These are phyloP conservation scores for Boletus vinaceobasis DNA, from an alignment of 768 basidiomycete species.

Conservation along the genomic window DNA sequence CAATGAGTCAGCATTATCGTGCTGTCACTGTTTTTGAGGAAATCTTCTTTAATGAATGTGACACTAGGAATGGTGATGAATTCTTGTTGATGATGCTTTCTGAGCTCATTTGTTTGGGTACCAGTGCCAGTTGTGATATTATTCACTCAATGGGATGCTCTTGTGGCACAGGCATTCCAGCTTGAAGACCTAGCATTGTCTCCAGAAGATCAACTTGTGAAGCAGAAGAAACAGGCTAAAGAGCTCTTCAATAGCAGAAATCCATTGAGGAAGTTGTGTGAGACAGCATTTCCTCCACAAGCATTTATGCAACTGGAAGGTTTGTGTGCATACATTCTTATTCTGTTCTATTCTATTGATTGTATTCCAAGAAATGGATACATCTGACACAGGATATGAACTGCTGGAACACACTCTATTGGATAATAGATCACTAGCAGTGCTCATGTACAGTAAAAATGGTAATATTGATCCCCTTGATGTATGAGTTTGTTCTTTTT, in stretches of 20 bases:
- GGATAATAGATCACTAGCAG: too few species aligned
- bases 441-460: too few species aligned
- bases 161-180: background rate
- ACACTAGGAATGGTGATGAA: background rate
- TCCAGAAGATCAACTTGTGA: background rate
- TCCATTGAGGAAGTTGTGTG: background rate
- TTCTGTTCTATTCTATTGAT: background rate
- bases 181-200: background rate
- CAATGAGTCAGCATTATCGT: background rate
- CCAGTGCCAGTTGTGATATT: background rate
- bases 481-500: too few species aligned
- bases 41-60: background rate
- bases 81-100: background rate
- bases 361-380: background rate
- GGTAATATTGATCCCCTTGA: too few species aligned
- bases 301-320: background rate
- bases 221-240: background rate
- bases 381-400: background rate
- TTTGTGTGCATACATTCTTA: background rate
- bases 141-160: background rate
- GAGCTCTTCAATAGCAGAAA: background rate
- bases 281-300: background rate
- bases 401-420: background rate
- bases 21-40: background rate
- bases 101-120: background rate